These are phyloP conservation scores for Naegleria lovaniensis DNA, from an alignment of 208 protist species.

Conservation along the genomic window DNA sequence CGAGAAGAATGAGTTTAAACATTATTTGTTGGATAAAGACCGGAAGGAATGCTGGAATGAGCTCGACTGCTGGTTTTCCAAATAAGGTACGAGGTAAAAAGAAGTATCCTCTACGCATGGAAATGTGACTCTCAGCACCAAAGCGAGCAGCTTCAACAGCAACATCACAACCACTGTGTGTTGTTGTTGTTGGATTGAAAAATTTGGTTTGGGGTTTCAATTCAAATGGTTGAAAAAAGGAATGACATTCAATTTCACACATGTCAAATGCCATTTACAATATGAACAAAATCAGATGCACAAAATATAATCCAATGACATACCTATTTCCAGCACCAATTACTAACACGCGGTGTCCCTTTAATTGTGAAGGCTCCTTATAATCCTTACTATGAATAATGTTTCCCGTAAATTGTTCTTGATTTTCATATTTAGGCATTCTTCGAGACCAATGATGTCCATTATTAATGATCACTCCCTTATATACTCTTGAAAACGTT, in stretches of 20 bases:
- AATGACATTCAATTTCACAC: too few relatives aligned
- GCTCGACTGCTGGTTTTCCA: conserved; percentile 27
- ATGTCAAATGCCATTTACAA: too few relatives aligned
- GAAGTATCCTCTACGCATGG: conserved; percentile 34
- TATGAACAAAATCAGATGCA: too few relatives aligned
- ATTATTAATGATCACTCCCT: conserved; percentile 28
- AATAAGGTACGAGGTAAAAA: conserved; percentile 35
- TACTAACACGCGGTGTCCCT: neutral
- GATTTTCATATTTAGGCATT: conserved; percentile 31
- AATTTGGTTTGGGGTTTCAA: too few relatives aligned
- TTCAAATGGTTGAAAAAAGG: too few relatives aligned
- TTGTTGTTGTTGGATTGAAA: too few relatives aligned
- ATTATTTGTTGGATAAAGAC: conserved; percentile 25
- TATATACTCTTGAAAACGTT: conserved; percentile 13
- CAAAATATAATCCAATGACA: too few relatives aligned
- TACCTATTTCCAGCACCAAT: neutral
- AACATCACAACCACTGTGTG: conserved; percentile 8
- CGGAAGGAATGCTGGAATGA: conserved; percentile 23
- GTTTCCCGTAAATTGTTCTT: conserved; percentile 30
- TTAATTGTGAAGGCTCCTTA: conserved; percentile 12
- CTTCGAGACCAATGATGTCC: conserved; percentile 36
- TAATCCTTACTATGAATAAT: conserved; percentile 38
- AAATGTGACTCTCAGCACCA: conserved; percentile 16
- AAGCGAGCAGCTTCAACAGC: conserved; percentile 34
- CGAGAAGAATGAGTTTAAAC: neutral